These are phyloP conservation scores for Rhodamnia rubescens DNA, from an alignment of 345 rosid genomes.

Conservation along the genomic window DNA sequence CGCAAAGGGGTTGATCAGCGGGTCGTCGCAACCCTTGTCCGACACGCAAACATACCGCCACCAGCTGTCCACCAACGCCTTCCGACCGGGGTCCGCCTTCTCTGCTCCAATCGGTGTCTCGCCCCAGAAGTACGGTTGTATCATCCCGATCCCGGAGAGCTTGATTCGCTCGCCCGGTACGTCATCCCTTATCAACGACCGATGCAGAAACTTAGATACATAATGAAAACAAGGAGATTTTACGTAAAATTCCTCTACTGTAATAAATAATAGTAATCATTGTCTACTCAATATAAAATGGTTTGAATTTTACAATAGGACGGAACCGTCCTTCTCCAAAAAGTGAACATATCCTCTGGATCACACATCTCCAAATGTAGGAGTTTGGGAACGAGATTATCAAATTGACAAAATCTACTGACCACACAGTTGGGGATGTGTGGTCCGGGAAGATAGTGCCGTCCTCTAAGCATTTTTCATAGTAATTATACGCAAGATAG, in stretches of 20 bases:
- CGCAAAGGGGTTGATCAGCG: conserved; percentile 58
- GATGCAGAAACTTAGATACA: not conserved
- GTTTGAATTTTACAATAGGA: not conserved
- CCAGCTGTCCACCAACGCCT: conserved; percentile 68
- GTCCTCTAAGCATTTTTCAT: too few relatives aligned
- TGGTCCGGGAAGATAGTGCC: too few relatives aligned
- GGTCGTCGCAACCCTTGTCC: conserved; percentile 59
- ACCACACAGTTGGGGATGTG: too few relatives aligned
- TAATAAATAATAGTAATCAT: not conserved
- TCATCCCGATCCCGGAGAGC: conserved; percentile 49
- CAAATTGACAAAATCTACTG: too few relatives aligned
- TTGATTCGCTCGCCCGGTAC: conserved; percentile 4
- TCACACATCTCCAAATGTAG: too few relatives aligned
- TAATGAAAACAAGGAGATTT: not conserved
- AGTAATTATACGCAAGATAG: not conserved
- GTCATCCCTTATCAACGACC: not conserved
- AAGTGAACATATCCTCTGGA: too few relatives aligned
- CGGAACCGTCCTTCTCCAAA: too few relatives aligned
- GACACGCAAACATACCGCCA: conserved; percentile 64
- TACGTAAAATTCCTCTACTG: not conserved
- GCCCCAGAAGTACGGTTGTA: conserved; percentile 70
- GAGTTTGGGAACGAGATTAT: too few relatives aligned
- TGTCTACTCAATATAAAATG: not conserved
- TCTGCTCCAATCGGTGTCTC: conserved; percentile 46
- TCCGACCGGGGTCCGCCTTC: conserved; percentile 21